phyloP scores from a whole-genome alignment of 164 flowering plant species.

The Magnolia sinica region DNA sequence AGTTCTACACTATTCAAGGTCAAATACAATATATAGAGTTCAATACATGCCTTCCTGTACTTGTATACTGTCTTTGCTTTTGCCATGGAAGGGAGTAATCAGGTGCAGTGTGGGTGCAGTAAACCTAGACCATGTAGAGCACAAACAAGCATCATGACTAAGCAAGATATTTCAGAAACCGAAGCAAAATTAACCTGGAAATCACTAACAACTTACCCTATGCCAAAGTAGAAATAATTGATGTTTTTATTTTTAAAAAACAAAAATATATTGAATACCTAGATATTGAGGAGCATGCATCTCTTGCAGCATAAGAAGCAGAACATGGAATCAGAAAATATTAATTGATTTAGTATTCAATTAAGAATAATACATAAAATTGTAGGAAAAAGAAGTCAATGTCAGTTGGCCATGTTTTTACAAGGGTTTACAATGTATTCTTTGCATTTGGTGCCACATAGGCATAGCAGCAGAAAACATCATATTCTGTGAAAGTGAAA shows the following conservation, averaged over 20 bases:
- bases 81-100: conserved; percentile 99
- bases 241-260: background rate
- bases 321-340: background rate
- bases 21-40: conserved; percentile 14
- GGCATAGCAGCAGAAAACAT: background rate
- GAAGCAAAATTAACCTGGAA: background rate
- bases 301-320: background rate
- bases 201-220: background rate
- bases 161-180: background rate
- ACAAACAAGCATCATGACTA: background rate
- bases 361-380: no score
- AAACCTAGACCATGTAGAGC: conserved; percentile 53
- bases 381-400: background rate
- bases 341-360: background rate
- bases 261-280: background rate
- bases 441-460: background rate
- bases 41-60: conserved; percentile 84
- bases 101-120: conserved; percentile 93
- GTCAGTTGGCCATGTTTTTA: background rate
- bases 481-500: background rate
- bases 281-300: background rate
- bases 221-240: background rate
- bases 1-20: background rate
- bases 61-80: conserved; percentile 88
- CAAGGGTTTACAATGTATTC: background rate